Conservation (phyloP, 2,329 filamentous ascomycete genomes). For the Fusarium proliferatum region DNA sequence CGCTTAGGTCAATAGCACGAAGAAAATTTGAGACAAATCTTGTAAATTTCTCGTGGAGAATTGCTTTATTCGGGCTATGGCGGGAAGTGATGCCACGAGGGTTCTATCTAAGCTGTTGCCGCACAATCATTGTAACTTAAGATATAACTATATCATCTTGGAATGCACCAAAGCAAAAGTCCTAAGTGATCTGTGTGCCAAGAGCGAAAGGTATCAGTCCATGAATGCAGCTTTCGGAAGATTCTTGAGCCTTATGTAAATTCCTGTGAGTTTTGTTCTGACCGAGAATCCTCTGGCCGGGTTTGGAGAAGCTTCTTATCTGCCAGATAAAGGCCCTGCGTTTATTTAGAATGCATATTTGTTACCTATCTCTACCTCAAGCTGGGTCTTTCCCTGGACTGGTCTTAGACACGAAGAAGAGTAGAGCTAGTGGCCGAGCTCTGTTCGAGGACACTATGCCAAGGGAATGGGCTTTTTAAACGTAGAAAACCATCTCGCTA, state of each 20-base stretch:
- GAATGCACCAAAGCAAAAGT: neutral
- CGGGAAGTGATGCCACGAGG: neutral
- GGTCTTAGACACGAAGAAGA: neutral
- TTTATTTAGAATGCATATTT: accelerated
- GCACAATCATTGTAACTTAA: too few relatives aligned
- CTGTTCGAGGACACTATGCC: neutral
- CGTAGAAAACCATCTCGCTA: too few relatives aligned
- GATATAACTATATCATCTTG: too few relatives aligned
- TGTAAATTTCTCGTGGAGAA: neutral
- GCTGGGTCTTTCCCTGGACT: neutral
- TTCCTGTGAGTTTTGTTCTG: neutral
- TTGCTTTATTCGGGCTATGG: neutral
- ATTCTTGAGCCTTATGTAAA: too few relatives aligned
- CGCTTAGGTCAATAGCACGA: neutral
- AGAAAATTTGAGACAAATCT: too few relatives aligned
- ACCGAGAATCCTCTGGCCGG: neutral
- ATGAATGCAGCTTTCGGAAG: accelerated
- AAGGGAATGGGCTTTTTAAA: neutral
- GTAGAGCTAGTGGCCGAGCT: neutral
- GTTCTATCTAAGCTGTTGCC: neutral
- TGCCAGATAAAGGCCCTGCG: neutral
- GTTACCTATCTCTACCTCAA: neutral
- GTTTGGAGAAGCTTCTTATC: neutral
- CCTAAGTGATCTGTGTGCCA: neutral
- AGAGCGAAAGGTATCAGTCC: too few relatives aligned